Evolutionary conservation across 805 yeast species (phyloP).

Genomic region (Candida caryicola): DNA sequence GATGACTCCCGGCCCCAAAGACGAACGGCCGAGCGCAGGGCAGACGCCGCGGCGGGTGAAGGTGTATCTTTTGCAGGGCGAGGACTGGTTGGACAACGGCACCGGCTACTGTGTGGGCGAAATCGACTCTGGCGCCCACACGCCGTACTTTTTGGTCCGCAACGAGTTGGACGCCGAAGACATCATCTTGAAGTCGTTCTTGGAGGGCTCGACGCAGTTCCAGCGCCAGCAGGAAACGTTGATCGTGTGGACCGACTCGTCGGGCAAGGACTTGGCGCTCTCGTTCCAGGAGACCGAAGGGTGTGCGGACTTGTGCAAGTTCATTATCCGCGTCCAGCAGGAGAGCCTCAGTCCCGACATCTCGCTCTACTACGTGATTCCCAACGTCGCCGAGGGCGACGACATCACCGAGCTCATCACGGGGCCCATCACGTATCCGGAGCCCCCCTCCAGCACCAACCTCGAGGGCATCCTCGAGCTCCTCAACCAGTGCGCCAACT

Average conservation of each 20-base stretch:
- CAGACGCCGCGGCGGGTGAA: slow-evolving; percentile 73
- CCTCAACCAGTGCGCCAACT: slow-evolving; percentile 57
- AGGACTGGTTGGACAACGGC: slow-evolving; percentile 88
- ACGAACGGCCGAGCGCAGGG: slow-evolving; percentile 8
- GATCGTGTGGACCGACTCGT: slow-evolving; percentile 88
- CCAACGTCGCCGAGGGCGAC: slow-evolving; percentile 29
- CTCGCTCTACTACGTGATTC: slow-evolving; percentile 63
- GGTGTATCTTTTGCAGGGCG: slow-evolving; percentile 79
- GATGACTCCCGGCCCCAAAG: not conserved
- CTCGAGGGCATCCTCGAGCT: slow-evolving; percentile 53
- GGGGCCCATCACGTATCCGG: slow-evolving; percentile 75
- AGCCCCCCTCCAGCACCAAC: slow-evolving; percentile 48
- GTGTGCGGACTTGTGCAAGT: slow-evolving; percentile 79
- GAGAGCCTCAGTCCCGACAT: slow-evolving; percentile 56
- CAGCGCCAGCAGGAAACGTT: slow-evolving; percentile 93
- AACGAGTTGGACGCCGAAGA: slow-evolving; percentile 64
- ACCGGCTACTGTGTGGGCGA: slow-evolving; percentile 88
- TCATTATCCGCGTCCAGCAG: slow-evolving; percentile 66
- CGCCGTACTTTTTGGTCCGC: slow-evolving; percentile 66
- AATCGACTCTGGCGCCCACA: slow-evolving; percentile 31
- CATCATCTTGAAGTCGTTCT: slow-evolving; percentile 56
- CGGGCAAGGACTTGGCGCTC: slow-evolving; percentile 74
- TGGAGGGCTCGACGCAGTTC: slow-evolving; percentile 77
- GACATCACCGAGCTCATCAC: slow-evolving; percentile 76
- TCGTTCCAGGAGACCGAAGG: slow-evolving; percentile 92